Percentiles rank a stretch among this genome's conserved stretches.
phyloP scores from a whole-genome alignment of 129 eudicot species.

The Apium graveolens region DNA sequence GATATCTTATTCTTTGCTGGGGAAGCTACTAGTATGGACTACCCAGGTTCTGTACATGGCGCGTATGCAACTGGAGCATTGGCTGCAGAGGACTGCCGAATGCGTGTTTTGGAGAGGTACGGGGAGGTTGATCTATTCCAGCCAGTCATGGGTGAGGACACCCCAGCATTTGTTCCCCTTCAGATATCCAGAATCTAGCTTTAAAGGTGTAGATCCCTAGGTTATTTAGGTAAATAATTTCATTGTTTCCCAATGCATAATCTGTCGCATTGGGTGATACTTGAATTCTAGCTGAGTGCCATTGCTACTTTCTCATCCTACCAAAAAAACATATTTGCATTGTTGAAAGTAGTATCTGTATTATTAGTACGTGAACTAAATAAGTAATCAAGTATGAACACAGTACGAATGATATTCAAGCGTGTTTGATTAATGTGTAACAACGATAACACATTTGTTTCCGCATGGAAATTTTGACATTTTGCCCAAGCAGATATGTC shows the following conservation, averaged over 20 bases:
- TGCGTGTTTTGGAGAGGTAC: slow-evolving; percentile 89
- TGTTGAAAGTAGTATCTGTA: background rate
- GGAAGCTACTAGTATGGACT: slow-evolving; percentile 79
- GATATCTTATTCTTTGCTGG: slow-evolving; percentile 98
- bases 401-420: too few species aligned
- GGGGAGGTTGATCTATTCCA: slow-evolving; percentile 87
- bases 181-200: slow-evolving; percentile 72
- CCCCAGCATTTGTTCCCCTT: slow-evolving; percentile 50
- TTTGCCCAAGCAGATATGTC: too few species aligned
- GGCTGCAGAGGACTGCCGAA: slow-evolving; percentile 97
- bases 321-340: background rate
- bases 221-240: background rate
- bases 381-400: too few species aligned
- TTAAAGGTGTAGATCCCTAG: background rate
- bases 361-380: background rate
- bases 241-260: background rate
- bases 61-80: slow-evolving; percentile 89
- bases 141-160: slow-evolving; percentile 75
- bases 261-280: background rate
- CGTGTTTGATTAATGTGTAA: too few species aligned
- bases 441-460: too few species aligned
- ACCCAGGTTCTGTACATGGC: slow-evolving; percentile 95
- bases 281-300: background rate
- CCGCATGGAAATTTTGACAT: too few species aligned
- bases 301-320: background rate